Evolutionary conservation across 106 monocot species (phyloP).

Genomic region (Acorus calamus): DNA sequence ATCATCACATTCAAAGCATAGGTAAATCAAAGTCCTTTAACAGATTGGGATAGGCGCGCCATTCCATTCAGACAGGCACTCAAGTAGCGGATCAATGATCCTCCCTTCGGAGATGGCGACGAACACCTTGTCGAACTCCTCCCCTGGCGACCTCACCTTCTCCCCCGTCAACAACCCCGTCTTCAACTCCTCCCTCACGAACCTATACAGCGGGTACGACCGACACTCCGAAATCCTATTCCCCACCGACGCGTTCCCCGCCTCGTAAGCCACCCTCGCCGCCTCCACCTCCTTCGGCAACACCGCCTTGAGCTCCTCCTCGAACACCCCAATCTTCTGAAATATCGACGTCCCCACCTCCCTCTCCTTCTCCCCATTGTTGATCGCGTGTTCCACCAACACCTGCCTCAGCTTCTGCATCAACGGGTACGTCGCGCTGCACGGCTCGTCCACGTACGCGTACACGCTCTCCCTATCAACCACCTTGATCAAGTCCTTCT

Average conservation of each 20-base stretch:
- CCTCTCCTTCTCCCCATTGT: conserved; percentile 31
- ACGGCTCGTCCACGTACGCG: conserved; percentile 34
- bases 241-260: conserved; percentile 14
- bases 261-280: conserved; percentile 17
- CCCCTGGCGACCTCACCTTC: conserved; percentile 19
- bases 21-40: neutral
- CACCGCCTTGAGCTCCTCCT: conserved; percentile 16
- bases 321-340: conserved; percentile 18
- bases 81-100: conserved; percentile 24
- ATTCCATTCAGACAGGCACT: conserved; percentile 25
- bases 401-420: conserved; percentile 42
- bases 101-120: conserved; percentile 14
- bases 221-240: conserved; percentile 41
- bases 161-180: conserved; percentile 22
- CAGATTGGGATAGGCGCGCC: conserved; percentile 23
- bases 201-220: conserved; percentile 31
- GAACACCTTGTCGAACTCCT: conserved; percentile 25
- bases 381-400: conserved; percentile 33
- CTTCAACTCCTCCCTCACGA: conserved; percentile 31
- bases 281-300: conserved; percentile 24
- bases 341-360: conserved; percentile 10
- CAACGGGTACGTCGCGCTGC: conserved; percentile 29
- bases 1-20: too few relatives aligned
- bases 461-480: conserved; percentile 33
- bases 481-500: conserved; percentile 38